Evolutionary conservation across 495 filamentous ascomycete genomes (phyloP).

Genomic region (Friedmanniomyces simplex): DNA sequence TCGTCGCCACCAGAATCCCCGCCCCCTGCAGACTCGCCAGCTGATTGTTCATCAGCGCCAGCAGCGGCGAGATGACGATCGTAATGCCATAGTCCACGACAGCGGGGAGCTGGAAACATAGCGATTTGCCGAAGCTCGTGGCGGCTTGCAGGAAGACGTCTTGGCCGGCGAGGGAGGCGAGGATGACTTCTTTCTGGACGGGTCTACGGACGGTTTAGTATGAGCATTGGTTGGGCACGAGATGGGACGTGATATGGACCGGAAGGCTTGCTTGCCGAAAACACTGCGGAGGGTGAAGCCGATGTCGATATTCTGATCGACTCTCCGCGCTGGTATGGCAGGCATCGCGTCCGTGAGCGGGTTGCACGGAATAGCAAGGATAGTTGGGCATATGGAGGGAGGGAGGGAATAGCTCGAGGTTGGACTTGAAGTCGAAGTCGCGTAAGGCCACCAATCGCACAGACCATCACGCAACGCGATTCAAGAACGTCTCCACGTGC

Average conservation of each 20-base stretch:
- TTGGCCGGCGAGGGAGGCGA: constrained; percentile 64
- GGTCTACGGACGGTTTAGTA: constrained; percentile 43
- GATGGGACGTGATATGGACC: too few species aligned
- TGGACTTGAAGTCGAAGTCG: not conserved
- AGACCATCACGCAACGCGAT: not conserved
- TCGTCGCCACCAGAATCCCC: constrained; percentile 67
- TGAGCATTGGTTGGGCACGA: constrained; percentile 16
- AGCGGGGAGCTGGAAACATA: constrained; percentile 90
- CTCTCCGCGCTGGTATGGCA: not conserved
- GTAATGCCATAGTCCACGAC: constrained; percentile 83
- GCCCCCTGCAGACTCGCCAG: constrained; percentile 66
- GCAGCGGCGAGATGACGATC: constrained; percentile 78
- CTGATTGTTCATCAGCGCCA: constrained; percentile 93
- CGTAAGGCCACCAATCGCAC: not conserved
- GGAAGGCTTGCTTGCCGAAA: constrained; percentile 65
- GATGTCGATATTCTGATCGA: constrained; percentile 44
- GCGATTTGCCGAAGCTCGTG: constrained; percentile 91
- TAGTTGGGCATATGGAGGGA: too few species aligned
- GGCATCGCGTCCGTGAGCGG: not conserved
- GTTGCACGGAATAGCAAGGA: too few species aligned
- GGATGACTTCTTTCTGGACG: constrained; percentile 77
- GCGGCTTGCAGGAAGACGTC: constrained; percentile 95
- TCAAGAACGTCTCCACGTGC: not conserved
- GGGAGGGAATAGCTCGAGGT: not conserved
- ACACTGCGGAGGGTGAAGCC: constrained; percentile 77